phyloP scores from a whole-genome alignment of 2,329 filamentous ascomycete genomes.

The Talaromyces pinophilus region DNA sequence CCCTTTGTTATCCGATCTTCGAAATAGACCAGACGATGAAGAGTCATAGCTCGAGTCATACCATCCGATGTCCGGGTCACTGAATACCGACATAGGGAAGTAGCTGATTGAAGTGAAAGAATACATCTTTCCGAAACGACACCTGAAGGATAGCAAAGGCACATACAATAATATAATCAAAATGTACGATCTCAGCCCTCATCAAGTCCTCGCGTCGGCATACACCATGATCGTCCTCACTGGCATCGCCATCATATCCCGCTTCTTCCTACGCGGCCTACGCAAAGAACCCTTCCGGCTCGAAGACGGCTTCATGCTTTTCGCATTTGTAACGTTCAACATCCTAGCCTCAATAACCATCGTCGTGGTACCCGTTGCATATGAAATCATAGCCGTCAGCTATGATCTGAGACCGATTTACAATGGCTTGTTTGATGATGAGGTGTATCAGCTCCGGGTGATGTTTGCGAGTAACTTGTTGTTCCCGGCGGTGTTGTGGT shows the following conservation, averaged over 20 bases:
- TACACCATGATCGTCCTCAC: slow-evolving; percentile 27
- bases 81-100: neutral
- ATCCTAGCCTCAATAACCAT: slow-evolving; percentile 37
- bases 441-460: slow-evolving; percentile 36
- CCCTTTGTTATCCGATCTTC: neutral
- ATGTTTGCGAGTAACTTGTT: slow-evolving; percentile 43
- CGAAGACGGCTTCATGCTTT: slow-evolving; percentile 24
- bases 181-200: slow-evolving; percentile 16
- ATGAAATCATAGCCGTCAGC: slow-evolving; percentile 32
- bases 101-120: neutral
- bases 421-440: slow-evolving; percentile 34
- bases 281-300: slow-evolving; percentile 10
- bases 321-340: slow-evolving; percentile 32
- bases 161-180: neutral
- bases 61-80: neutral
- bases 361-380: slow-evolving; percentile 37
- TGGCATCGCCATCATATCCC: slow-evolving; percentile 22
- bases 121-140: neutral
- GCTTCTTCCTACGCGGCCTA: slow-evolving; percentile 22
- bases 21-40: neutral
- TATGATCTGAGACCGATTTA: slow-evolving; percentile 31
- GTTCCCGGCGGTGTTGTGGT: slow-evolving; percentile 44
- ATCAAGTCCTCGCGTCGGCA: slow-evolving; percentile 19
- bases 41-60: slow-evolving; percentile 8
- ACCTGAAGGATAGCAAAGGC: neutral